Evolutionary conservation across 805 yeast genomes (phyloP).

Genomic region (Tetrapisispora phaffii): DNA sequence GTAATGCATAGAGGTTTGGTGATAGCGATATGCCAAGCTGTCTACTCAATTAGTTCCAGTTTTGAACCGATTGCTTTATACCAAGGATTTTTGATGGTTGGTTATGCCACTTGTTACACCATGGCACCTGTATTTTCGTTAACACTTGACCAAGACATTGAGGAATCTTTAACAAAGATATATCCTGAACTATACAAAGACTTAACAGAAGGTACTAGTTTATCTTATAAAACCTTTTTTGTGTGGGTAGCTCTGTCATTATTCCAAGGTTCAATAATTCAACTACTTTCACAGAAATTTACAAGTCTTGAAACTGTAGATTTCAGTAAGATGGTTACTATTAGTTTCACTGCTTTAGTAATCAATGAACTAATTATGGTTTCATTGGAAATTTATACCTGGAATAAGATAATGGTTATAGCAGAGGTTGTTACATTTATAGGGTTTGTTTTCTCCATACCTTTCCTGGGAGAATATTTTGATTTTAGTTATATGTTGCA

Average conservation of each 20-base stretch:
- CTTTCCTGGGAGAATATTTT: conserved; percentile 81
- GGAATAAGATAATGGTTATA: conserved; percentile 71
- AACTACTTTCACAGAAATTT: conserved; percentile 68
- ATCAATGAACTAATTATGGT: conserved; percentile 90
- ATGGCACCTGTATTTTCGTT: conserved; percentile 97
- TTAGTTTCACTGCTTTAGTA: conserved; percentile 70
- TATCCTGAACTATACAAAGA: conserved; percentile 95
- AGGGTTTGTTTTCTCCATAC: conserved; percentile 64
- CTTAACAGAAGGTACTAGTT: conserved; percentile 74
- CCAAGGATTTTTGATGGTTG: conserved; percentile 97
- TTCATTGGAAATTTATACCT: conserved; percentile 81
- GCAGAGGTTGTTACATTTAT: conserved; percentile 62
- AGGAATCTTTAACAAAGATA: conserved; percentile 74
- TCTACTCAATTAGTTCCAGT: conserved; percentile 72
- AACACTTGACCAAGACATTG: conserved; percentile 85
- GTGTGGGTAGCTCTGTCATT: conserved; percentile 84
- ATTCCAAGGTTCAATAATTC: conserved; percentile 86
- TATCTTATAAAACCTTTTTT: conserved; percentile 79
- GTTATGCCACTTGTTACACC: conserved; percentile 92
- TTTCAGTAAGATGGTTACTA: conserved; percentile 71
- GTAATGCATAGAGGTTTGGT: conserved; percentile 93
- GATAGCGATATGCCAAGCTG: conserved; percentile 91
- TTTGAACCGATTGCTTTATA: conserved; percentile 92
- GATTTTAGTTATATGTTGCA: conserved; percentile 55
- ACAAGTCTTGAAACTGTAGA: conserved; percentile 46